phyloP scores from a whole-genome alignment of 2,329 filamentous ascomycete genomes.

The Diaporthe batatas region DNA sequence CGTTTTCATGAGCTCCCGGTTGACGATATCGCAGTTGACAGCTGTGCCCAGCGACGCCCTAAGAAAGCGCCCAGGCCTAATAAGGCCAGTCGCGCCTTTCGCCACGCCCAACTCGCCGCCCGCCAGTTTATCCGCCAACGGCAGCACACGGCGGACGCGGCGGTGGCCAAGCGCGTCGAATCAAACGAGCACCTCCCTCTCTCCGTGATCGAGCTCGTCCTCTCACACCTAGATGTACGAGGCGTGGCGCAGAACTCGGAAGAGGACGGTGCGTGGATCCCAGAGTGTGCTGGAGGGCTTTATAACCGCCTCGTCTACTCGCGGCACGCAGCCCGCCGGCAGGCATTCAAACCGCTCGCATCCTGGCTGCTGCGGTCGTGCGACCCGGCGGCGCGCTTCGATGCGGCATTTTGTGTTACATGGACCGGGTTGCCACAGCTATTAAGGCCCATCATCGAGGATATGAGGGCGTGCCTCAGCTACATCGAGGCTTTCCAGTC shows the following conservation, averaged over 20 bases:
- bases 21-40: not conserved
- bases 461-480: constrained; percentile 10
- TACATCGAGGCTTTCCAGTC: constrained; percentile 1
- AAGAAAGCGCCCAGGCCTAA: constrained; percentile 1
- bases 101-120: not conserved
- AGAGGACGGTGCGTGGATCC: not conserved
- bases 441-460: not conserved
- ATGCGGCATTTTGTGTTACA: not conserved
- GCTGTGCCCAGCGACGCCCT: not conserved
- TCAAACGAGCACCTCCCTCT: not conserved
- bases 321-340: not conserved
- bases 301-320: constrained; percentile 17
- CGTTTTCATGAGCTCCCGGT: not conserved
- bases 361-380: not conserved
- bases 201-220: not conserved
- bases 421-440: not conserved
- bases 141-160: not conserved
- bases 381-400: not conserved
- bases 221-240: not conserved
- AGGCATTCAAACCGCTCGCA: not conserved
- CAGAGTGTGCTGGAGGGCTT: not conserved
- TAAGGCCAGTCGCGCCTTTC: constrained; percentile 5
- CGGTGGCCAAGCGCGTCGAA: not conserved
- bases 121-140: not conserved
- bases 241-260: not conserved